Conservation (phyloP, 148 eudicot genomes). For the Rhododendron molle region DNA sequence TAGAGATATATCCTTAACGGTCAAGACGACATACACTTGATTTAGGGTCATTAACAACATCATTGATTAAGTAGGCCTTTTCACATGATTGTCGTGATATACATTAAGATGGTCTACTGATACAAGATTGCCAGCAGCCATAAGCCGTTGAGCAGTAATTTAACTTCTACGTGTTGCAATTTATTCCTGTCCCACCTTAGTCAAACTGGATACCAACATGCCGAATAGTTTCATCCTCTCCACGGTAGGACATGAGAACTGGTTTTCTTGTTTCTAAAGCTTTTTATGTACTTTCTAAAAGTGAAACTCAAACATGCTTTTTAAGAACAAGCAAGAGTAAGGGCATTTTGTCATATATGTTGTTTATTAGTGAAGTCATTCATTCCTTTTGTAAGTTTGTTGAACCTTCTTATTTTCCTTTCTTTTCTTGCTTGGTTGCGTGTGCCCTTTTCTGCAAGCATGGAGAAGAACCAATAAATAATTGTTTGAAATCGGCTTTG, state of each 20-base stretch:
- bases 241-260: not conserved
- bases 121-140: not conserved
- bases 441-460: not conserved
- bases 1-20: not conserved
- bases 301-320: not conserved
- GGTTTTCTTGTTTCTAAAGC: not conserved
- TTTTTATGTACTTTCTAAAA: not conserved
- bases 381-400: not conserved
- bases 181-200: not conserved
- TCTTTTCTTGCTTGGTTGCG: not conserved
- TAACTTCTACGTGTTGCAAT: not conserved
- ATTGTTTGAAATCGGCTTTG: not conserved
- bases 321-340: not conserved
- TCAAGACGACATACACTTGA: not conserved
- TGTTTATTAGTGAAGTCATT: not conserved
- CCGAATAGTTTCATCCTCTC: not conserved
- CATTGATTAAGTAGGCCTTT: not conserved
- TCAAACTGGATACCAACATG: not conserved
- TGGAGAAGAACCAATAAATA: not conserved
- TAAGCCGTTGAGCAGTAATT: not conserved
- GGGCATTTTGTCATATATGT: not conserved
- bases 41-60: not conserved
- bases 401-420: not conserved
- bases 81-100: not conserved
- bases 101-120: not conserved